Percentiles rank a stretch among this genome's conserved stretches.
phyloP scores from a whole-genome alignment of 768 basidiomycete genomes.

The Gloeostereum incarnatum region DNA sequence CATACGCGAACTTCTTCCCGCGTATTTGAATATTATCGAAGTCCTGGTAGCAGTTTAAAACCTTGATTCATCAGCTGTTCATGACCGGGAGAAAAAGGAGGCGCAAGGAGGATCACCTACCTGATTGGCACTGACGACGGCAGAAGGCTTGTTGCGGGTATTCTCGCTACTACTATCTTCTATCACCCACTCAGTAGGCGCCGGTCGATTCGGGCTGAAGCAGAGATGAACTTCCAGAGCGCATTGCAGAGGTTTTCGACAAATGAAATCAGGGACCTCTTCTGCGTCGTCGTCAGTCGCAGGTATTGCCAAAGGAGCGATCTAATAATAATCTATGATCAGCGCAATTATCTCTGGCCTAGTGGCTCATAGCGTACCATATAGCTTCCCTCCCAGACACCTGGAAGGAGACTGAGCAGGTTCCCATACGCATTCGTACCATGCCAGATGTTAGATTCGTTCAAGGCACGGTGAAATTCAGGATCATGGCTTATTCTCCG shows the following conservation, averaged over 20 bases:
- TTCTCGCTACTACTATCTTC: constrained; percentile 10
- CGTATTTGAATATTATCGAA: constrained; percentile 2
- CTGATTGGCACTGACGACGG: too few species aligned
- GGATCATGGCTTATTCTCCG: constrained; percentile 23
- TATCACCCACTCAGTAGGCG: constrained; percentile 10
- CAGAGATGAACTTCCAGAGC: constrained; percentile 33
- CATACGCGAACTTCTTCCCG: constrained; percentile 1
- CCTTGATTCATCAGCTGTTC: neutral
- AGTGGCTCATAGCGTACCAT: constrained; percentile 44
- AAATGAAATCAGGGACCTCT: constrained; percentile 24
- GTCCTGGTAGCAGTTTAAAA: constrained; percentile 1
- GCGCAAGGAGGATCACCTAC: neutral
- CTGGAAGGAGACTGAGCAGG: constrained; percentile 38
- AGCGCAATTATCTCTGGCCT: too few species aligned
- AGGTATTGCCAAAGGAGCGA: constrained; percentile 6
- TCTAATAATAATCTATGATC: constrained; percentile 5
- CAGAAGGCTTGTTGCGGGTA: neutral
- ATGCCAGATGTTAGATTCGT: constrained; percentile 10
- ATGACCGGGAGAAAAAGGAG: neutral
- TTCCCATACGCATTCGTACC: constrained; percentile 18
- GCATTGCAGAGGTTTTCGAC: constrained; percentile 42
- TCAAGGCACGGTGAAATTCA: constrained; percentile 23
- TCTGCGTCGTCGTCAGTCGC: constrained; percentile 3
- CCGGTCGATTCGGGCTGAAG: constrained; percentile 26
- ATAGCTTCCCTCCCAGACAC: constrained; percentile 52